phyloP scores from a whole-genome alignment of 2,329 filamentous ascomycete genomes.

The Alternaria hordeiaustralica region DNA sequence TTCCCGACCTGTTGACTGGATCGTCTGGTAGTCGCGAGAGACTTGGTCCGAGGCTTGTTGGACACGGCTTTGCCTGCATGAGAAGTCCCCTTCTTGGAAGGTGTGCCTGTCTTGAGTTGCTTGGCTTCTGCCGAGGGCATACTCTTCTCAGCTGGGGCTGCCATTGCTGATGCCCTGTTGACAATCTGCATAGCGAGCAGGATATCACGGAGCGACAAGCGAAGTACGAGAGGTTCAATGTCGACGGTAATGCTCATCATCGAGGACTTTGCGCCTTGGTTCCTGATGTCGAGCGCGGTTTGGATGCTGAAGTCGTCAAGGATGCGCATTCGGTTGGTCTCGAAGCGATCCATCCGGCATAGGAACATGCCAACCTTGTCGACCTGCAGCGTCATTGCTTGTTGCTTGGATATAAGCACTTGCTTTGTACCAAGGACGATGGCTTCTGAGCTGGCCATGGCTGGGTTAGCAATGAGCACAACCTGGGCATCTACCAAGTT shows the following conservation, averaged over 20 bases:
- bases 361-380: constrained; percentile 97
- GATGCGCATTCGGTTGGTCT: constrained; percentile 86
- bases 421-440: constrained; percentile 96
- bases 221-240: constrained; percentile 87
- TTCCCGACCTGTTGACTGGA: constrained; percentile 62
- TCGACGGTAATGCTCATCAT: constrained; percentile 83
- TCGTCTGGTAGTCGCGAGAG: constrained; percentile 52
- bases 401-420: constrained; percentile 88
- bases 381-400: constrained; percentile 90
- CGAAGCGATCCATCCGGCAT: constrained; percentile 97
- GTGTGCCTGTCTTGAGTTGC: constrained; percentile 61
- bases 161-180: constrained; percentile 87
- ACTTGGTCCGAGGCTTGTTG: constrained; percentile 55
- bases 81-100: constrained; percentile 57
- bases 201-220: constrained; percentile 92
- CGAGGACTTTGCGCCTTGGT: constrained; percentile 64
- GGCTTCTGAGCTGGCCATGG: constrained; percentile 88
- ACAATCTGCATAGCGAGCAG: constrained; percentile 92
- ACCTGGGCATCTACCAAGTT: constrained; percentile 97
- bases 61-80: constrained; percentile 54
- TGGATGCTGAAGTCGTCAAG: constrained; percentile 96
- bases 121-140: constrained; percentile 60
- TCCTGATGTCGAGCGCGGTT: constrained; percentile 79
- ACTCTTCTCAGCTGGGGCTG: constrained; percentile 59
- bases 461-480: constrained; percentile 93